Conservation (phyloP, 225 moss, liverwort and hornwort genomes). For the Sphagnum contortum region DNA sequence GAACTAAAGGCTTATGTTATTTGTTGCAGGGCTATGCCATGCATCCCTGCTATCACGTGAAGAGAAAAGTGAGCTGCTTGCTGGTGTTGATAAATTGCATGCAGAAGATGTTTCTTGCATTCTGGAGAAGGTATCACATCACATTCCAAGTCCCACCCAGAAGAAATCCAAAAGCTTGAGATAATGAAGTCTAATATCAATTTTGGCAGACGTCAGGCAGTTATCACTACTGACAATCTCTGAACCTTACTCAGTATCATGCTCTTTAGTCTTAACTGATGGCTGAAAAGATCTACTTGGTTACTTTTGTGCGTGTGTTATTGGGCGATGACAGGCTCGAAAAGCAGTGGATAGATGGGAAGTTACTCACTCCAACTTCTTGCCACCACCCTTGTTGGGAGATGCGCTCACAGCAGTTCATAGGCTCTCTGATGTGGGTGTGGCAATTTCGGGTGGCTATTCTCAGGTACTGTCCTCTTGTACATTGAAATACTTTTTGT, state of each 20-base stretch:
- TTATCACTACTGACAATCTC: too few species aligned
- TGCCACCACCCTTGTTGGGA: conserved; percentile 61
- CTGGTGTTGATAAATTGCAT: conserved; percentile 73
- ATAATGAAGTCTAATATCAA: too few species aligned
- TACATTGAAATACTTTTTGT: background rate
- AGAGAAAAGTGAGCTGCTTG: conserved; percentile 64
- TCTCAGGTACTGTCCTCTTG: conserved; percentile 46
- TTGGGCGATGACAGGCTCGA: conserved; percentile 37
- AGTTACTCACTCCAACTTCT: conserved; percentile 73
- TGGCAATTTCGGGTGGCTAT: conserved; percentile 75
- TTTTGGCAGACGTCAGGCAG: too few species aligned
- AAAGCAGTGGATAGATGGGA: conserved; percentile 90
- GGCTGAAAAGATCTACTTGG: too few species aligned
- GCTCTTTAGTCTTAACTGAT: too few species aligned
- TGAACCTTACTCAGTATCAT: too few species aligned
- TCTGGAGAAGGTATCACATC: conserved; percentile 57
- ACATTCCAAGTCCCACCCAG: background rate
- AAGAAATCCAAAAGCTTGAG: too few species aligned
- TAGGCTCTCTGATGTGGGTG: conserved; percentile 62
- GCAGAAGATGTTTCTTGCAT: conserved; percentile 66
- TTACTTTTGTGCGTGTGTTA: background rate
- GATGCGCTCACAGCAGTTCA: conserved; percentile 69
- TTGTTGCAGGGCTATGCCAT: conserved; percentile 47
- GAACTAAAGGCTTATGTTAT: too few species aligned
- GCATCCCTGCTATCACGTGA: conserved; percentile 76